A percentile compares a stretch with the other conserved stretches of the same genome.
phyloP scores from a whole-genome alignment of 108 stramenopile species.

The Discostella pseudostelligera region DNA sequence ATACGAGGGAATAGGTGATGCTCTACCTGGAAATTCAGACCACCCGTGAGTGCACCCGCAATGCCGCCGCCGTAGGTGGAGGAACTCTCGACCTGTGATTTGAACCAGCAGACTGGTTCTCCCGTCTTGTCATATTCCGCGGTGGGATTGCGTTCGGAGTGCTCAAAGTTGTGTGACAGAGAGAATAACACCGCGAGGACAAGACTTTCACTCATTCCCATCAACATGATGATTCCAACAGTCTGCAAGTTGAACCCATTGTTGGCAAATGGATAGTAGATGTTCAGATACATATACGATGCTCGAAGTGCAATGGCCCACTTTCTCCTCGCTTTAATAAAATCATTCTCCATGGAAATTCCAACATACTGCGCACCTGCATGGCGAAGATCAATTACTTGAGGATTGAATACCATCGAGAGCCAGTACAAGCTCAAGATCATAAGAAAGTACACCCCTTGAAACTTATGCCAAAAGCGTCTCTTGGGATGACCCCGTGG shows the following conservation, averaged over 20 bases:
- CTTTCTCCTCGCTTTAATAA: constrained; percentile 62
- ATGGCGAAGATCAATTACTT: constrained; percentile 75
- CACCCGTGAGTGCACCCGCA: constrained; percentile 84
- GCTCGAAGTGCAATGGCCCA: constrained; percentile 60
- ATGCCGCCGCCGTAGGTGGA: constrained; percentile 88
- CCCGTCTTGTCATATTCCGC: constrained; percentile 49
- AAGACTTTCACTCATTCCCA: constrained; percentile 75
- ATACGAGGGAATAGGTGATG: constrained; percentile 94
- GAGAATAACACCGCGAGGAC: constrained; percentile 81
- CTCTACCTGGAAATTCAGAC: constrained; percentile 93
- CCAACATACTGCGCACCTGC: constrained; percentile 63
- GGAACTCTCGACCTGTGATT: constrained; percentile 88
- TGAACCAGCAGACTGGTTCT: constrained; percentile 87
- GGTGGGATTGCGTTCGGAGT: constrained; percentile 80
- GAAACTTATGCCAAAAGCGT: constrained; percentile 70
- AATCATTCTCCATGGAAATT: constrained; percentile 76
- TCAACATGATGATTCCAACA: constrained; percentile 64
- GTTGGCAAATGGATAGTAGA: constrained; percentile 65
- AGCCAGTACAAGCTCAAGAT: constrained; percentile 79
- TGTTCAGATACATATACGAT: constrained; percentile 67
- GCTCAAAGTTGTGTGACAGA: constrained; percentile 93
- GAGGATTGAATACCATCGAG: constrained; percentile 79
- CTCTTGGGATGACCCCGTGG: constrained; percentile 66
- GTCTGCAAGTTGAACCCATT: constrained; percentile 39
- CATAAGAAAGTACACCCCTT: constrained; percentile 69